Evolutionary conservation across 768 basidiomycete species (phyloP).

Genomic region (Boletus subparvulus): DNA sequence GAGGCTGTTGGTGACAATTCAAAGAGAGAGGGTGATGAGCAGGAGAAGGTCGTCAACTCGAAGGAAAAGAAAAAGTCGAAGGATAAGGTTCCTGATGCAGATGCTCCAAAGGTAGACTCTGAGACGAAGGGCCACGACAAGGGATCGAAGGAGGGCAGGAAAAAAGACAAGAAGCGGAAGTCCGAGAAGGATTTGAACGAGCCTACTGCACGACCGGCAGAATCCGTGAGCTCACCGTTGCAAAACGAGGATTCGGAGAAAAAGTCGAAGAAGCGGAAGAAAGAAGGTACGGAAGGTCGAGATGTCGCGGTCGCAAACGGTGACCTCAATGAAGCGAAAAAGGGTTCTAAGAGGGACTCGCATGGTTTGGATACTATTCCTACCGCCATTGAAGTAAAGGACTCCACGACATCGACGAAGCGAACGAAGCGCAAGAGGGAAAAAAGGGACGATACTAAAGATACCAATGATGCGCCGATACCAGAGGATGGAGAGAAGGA

Average conservation of each 20-base stretch:
- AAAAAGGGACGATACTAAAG: slow-evolving; percentile 7
- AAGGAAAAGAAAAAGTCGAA: slow-evolving; percentile 17
- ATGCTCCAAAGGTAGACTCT: background rate
- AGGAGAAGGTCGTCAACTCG: background rate
- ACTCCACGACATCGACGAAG: slow-evolving; percentile 1
- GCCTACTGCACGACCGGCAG: slow-evolving; percentile 6
- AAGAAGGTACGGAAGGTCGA: slow-evolving; percentile 13
- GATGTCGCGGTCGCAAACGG: slow-evolving; percentile 6
- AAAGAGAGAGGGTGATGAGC: background rate
- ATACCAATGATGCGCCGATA: slow-evolving; percentile 10
- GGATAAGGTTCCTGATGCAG: slow-evolving; percentile 1
- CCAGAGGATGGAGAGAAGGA: slow-evolving; percentile 25
- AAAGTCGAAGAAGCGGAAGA: slow-evolving; percentile 38
- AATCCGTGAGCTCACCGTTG: slow-evolving; percentile 2
- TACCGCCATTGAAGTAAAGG: slow-evolving; percentile 15
- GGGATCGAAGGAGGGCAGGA: slow-evolving; percentile 7
- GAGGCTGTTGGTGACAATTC: background rate
- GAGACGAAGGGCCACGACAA: background rate
- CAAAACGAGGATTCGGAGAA: slow-evolving; percentile 11
- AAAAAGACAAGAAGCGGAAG: slow-evolving; percentile 20
- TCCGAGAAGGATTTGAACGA: slow-evolving; percentile 22
- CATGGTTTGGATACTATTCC: background rate
- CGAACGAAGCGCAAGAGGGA: slow-evolving; percentile 29
- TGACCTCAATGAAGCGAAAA: slow-evolving; percentile 29
- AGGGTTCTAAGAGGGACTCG: slow-evolving; percentile 12